Evolutionary conservation across 495 filamentous ascomycete species (phyloP).

Genomic region (Neurospora terricola): DNA sequence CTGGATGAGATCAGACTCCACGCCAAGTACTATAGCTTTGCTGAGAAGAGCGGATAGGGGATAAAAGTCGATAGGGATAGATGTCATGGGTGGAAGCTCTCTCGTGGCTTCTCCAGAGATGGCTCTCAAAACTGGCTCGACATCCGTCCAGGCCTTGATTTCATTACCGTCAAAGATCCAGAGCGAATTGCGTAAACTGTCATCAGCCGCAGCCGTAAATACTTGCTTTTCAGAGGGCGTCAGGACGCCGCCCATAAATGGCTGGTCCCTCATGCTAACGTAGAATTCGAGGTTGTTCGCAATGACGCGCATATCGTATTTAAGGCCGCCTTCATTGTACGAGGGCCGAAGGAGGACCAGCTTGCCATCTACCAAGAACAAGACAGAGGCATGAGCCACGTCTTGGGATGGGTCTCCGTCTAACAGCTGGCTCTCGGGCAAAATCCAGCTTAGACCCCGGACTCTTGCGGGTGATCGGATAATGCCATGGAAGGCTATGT

Average conservation of each 20-base stretch:
- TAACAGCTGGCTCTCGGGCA: slow-evolving; percentile 81
- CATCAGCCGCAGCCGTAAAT: slow-evolving; percentile 21
- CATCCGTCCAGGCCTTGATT: slow-evolving; percentile 77
- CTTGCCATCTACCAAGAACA: slow-evolving; percentile 94
- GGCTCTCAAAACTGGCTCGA: slow-evolving; percentile 73
- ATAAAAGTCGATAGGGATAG: slow-evolving; percentile 76
- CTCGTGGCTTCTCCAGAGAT: slow-evolving; percentile 47
- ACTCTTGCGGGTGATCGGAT: slow-evolving; percentile 89
- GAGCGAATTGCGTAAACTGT: slow-evolving; percentile 70
- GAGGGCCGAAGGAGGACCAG: slow-evolving; percentile 86
- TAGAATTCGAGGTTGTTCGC: slow-evolving; percentile 95
- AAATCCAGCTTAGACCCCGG: slow-evolving; percentile 86
- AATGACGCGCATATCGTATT: slow-evolving; percentile 97
- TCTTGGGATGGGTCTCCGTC: slow-evolving; percentile 94
- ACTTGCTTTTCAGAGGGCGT: neutral
- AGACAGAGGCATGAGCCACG: slow-evolving; percentile 83
- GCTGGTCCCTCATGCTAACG: slow-evolving; percentile 79
- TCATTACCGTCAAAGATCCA: slow-evolving; percentile 89
- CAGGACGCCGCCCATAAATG: slow-evolving; percentile 26
- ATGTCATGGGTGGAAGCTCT: slow-evolving; percentile 55
- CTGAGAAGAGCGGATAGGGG: slow-evolving; percentile 75
- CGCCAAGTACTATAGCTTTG: slow-evolving; percentile 80
- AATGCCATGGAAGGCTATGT: slow-evolving; percentile 94
- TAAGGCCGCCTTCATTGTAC: slow-evolving; percentile 62
- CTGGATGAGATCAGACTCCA: slow-evolving; percentile 88